Evolutionary conservation across 2,329 filamentous ascomycete species (phyloP).

Genomic region (Diaporthe batatas): DNA sequence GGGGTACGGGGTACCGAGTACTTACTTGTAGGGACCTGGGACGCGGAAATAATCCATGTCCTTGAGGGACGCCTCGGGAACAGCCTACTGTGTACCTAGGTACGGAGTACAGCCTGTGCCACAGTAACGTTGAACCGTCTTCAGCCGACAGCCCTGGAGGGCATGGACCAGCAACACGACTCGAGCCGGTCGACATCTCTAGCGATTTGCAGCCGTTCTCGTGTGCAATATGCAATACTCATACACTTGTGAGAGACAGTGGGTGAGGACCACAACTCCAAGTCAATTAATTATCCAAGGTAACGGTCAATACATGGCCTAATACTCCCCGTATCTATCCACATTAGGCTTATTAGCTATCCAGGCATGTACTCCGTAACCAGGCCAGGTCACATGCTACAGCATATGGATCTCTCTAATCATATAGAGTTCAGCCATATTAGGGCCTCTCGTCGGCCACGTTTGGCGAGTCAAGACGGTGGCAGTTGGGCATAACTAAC

Average conservation of each 20-base stretch:
- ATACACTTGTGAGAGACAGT: background rate
- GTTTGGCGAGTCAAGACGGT: constrained; percentile 11
- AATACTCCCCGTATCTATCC: background rate
- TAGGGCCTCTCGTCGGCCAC: background rate
- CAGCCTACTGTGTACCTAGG: background rate
- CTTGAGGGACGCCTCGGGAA: constrained; percentile 6
- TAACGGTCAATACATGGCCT: background rate
- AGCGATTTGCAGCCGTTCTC: background rate
- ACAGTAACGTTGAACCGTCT: background rate
- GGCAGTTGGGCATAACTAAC: background rate
- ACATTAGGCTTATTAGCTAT: background rate
- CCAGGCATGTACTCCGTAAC: background rate
- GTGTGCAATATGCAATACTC: background rate
- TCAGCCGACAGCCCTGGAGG: background rate
- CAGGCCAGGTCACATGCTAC: background rate
- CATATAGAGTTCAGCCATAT: constrained; percentile 11
- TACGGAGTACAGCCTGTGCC: no score
- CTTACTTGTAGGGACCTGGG: constrained; percentile 4
- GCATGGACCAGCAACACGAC: background rate
- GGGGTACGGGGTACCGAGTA: background rate
- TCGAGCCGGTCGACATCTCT: background rate
- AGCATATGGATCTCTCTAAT: background rate
- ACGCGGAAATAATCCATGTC: background rate
- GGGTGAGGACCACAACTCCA: background rate
- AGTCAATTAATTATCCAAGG: background rate